Evolutionary conservation across 2,329 filamentous ascomycete genomes (phyloP), one percentile per base, ranked within the genome.

Genomic region (Graphilbum fragrans): DNA sequence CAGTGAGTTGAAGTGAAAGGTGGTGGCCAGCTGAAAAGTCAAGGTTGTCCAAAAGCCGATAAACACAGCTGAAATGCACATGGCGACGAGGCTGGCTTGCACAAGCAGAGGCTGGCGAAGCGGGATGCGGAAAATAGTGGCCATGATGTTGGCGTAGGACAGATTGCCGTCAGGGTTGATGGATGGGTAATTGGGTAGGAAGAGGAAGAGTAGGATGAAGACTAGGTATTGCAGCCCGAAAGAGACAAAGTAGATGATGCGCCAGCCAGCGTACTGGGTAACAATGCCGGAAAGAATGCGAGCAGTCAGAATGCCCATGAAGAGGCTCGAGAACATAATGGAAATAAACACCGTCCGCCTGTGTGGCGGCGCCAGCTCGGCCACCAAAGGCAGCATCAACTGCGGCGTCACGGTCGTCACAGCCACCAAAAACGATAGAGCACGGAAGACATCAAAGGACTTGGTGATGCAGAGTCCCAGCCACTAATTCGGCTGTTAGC

Each of bases 151-250:
- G 45, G 74, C 68, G 54, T 87, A 87, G 41, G 72, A 73, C 21
- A 60, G 0, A n/a, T n/a, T n/a, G 73, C 74, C 0, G 72, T 45
- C 43, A 16, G 43, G 76, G 53, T 86, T 86, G 1, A 78, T 78
- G 1, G 72, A 67, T 0, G 82, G 84, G 48, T 87, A 88, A 56
- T 87, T 81, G 0, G 82, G 82, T 77, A 88, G 80, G 57, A 78
- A 82, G 37, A 76, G 55, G 64, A 73, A 86, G 9, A 87, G 69
- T 0, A 79, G 58, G 18, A 66, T 47, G 47, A 80, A 71, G 49
- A 87, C 76, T 5, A 74, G 52, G 52, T 76, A 79, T 57, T 88
- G 83, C 1, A 84, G 60, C 0, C 69, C 82, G 11, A 86, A 72
- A 0, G 80, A 70, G 41, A 86, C 62, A 79, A 80, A 87, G 62